Conservation (phyloP, 2,329 filamentous ascomycete species). For the Ophiostoma pallidulum region DNA sequence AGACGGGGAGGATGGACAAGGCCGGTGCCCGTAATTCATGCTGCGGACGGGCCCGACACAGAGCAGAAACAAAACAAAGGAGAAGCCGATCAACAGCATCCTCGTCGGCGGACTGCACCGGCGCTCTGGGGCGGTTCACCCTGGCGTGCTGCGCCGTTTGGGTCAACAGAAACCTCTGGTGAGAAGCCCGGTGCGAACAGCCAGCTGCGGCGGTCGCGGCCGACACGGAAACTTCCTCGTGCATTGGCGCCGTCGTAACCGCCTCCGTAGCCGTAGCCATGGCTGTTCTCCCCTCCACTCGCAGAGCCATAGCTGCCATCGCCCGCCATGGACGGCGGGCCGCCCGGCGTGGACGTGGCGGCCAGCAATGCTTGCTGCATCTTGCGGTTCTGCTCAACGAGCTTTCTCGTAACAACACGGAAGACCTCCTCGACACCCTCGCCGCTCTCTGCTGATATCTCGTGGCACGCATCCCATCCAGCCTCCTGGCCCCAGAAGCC, state of each 20-base stretch:
- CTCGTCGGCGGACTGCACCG: not conserved
- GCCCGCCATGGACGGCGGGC: conserved; percentile 19
- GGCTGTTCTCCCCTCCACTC: conserved; percentile 8
- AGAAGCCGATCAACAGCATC: conserved; percentile 13
- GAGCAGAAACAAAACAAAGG: not conserved
- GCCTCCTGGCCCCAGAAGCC: conserved; percentile 88
- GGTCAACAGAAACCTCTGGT: conserved; percentile 40
- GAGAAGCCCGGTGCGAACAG: conserved; percentile 46
- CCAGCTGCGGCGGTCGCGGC: conserved; percentile 50
- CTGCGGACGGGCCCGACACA: not conserved
- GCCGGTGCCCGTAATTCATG: no score
- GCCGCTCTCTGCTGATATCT: conserved; percentile 87
- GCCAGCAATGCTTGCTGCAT: conserved; percentile 49
- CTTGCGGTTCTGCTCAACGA: conserved; percentile 55
- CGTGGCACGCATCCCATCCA: conserved; percentile 95
- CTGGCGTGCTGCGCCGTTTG: conserved; percentile 21
- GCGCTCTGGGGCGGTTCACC: conserved; percentile 7
- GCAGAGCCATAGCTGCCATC: conserved; percentile 11
- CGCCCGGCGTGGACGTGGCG: conserved; percentile 43
- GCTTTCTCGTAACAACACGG: conserved; percentile 54
- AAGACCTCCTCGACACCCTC: conserved; percentile 97
- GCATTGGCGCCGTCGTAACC: conserved; percentile 40
- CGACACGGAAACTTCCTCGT: conserved; percentile 46
- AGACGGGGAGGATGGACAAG: not conserved
- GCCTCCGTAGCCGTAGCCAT: conserved; percentile 15